Percentiles rank a stretch among this genome's conserved stretches.
phyloP scores from a whole-genome alignment of 164 flowering plant species.

The Umbellularia californica region DNA sequence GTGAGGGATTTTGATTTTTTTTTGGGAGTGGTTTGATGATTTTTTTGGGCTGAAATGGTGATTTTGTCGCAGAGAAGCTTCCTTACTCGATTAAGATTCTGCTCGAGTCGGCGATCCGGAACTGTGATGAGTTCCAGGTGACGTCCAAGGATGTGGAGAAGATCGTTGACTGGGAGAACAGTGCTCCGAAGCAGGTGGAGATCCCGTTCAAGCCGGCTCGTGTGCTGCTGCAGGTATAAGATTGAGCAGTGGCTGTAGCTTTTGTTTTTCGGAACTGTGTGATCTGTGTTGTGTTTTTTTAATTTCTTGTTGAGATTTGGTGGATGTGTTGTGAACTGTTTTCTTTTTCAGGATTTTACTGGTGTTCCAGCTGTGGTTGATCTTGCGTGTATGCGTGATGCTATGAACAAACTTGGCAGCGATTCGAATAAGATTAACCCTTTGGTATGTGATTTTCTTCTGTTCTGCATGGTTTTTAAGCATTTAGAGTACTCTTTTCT shows the following conservation, averaged over 20 bases:
- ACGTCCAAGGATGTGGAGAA: constrained; percentile 85
- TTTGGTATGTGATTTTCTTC: constrained; percentile 39
- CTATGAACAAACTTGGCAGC: constrained; percentile 87
- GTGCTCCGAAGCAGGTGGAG: constrained; percentile 82
- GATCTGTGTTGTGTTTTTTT: background rate
- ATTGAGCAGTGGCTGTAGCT: background rate
- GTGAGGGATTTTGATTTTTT: constrained; percentile 17
- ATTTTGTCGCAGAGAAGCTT: constrained; percentile 51
- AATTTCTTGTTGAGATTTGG: too few relatives aligned
- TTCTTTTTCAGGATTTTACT: constrained; percentile 68
- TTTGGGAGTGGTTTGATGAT: background rate
- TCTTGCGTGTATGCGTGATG: constrained; percentile 97
- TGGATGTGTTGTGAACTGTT: too few relatives aligned
- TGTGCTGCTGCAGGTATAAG: constrained; percentile 73
- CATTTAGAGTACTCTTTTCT: too few relatives aligned
- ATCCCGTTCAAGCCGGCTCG: constrained; percentile 98
- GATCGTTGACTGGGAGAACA: constrained; percentile 89
- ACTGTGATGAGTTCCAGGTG: constrained; percentile 94
- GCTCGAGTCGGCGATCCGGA: constrained; percentile 86
- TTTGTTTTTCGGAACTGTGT: background rate
- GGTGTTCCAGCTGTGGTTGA: constrained; percentile 99
- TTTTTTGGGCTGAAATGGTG: background rate
- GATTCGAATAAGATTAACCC: constrained; percentile 93
- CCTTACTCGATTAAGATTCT: constrained; percentile 81
- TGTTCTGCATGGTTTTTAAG: background rate